Percentiles rank a stretch among this genome's conserved stretches.
These are phyloP conservation scores for Cucurbita pepo DNA, from an alignment of 306 rosid species.

Conservation along the genomic window DNA sequence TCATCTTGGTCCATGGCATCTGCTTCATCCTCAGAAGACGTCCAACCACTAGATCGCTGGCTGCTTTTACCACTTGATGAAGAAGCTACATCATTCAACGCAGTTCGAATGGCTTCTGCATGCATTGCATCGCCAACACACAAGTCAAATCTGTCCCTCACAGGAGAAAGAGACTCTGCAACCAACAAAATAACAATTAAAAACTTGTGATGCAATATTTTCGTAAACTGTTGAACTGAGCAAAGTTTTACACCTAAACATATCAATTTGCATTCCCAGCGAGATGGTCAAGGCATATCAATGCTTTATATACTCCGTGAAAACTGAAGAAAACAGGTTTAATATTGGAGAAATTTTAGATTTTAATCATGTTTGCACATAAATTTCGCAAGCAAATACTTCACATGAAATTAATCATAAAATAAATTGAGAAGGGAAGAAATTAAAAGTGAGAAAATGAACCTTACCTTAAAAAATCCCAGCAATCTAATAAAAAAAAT, in stretches of 20 bases:
- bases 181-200: background rate
- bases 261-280: too few species aligned
- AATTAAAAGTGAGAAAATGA: background rate
- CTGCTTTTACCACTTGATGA: constrained; percentile 44
- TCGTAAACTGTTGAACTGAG: background rate
- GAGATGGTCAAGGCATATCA: background rate
- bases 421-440: background rate
- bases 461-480: background rate
- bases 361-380: background rate
- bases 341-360: background rate
- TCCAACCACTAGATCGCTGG: constrained; percentile 55
- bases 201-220: background rate
- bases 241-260: background rate
- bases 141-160: constrained; percentile 46
- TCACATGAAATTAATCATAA: background rate
- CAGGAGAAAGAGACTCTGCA: constrained; percentile 68
- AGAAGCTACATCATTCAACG: constrained; percentile 65
- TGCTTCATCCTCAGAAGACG: constrained; percentile 81
- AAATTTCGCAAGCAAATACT: background rate
- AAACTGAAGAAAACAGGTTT: background rate
- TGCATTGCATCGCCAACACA: constrained; percentile 31
- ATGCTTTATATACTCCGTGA: background rate
- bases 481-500: background rate
- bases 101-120: constrained; percentile 77
- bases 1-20: constrained; percentile 75